Percentiles rank a stretch among this genome's conserved stretches.
Evolutionary conservation across 1,284 basidiomycete species (phyloP).

Genomic region (Heterobasidion irregulare): DNA sequence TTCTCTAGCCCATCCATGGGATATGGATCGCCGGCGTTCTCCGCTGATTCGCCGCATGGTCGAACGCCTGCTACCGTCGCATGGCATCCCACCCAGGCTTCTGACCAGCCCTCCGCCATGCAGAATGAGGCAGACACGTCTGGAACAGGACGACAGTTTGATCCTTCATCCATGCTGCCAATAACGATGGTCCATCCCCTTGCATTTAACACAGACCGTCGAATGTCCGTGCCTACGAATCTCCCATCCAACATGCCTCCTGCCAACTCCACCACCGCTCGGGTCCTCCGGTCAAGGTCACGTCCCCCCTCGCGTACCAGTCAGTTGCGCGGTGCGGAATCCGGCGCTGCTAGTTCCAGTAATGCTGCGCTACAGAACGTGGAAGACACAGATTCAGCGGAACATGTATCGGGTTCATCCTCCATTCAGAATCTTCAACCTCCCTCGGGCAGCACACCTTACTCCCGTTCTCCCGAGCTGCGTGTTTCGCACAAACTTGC

Average conservation of each 20-base stretch:
- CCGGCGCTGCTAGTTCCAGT: constrained; percentile 19
- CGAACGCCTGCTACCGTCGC: constrained; percentile 59
- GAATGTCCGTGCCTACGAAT: constrained; percentile 60
- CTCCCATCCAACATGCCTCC: constrained; percentile 34
- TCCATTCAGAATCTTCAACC: constrained; percentile 8
- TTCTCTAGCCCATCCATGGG: constrained; percentile 55
- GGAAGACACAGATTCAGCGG: constrained; percentile 27
- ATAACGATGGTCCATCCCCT: constrained; percentile 48
- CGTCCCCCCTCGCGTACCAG: constrained; percentile 52
- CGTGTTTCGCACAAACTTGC: constrained; percentile 92
- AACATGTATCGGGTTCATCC: constrained; percentile 17
- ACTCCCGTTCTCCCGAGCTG: constrained; percentile 89
- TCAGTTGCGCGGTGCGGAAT: constrained; percentile 34
- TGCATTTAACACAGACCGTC: constrained; percentile 51
- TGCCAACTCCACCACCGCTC: constrained; percentile 28
- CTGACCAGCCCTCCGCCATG: constrained; percentile 31
- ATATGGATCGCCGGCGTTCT: constrained; percentile 48
- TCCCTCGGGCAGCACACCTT: constrained; percentile 55
- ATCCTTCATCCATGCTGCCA: constrained; percentile 22
- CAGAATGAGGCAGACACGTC: constrained; percentile 32
- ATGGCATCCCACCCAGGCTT: constrained; percentile 52
- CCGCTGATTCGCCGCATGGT: constrained; percentile 58
- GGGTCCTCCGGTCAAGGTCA: constrained; percentile 56
- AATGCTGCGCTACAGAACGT: constrained; percentile 17
- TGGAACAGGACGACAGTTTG: constrained; percentile 31